Evolutionary conservation across 192 early-diverging fungal species (phyloP).

Genomic region (Coemansia sp.): DNA sequence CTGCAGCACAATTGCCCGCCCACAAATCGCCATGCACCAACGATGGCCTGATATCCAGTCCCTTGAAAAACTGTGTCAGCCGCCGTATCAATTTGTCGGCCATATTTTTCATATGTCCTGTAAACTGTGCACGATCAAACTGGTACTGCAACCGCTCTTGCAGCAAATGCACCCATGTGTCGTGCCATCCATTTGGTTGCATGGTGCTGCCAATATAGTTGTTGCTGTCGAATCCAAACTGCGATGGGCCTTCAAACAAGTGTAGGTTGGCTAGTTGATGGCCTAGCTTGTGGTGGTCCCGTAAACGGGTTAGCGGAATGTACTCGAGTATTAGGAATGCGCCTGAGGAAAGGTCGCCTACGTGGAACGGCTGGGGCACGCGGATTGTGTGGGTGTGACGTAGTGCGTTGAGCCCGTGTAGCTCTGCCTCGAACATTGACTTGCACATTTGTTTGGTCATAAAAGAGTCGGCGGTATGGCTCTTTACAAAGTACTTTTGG

Average conservation of each 20-base stretch:
- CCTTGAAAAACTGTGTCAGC: conserved; percentile 25
- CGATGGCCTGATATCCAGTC: conserved; percentile 20
- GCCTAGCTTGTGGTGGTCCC: conserved; percentile 22
- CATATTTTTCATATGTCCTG: not conserved
- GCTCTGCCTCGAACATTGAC: conserved; percentile 26
- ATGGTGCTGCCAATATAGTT: conserved; percentile 38
- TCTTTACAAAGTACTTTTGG: conserved; percentile 34
- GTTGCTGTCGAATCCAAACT: conserved; percentile 32
- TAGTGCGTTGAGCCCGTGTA: conserved; percentile 23
- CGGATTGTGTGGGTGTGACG: conserved; percentile 13
- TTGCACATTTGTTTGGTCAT: conserved; percentile 1
- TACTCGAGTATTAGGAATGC: conserved; percentile 27
- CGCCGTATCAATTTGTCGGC: conserved; percentile 15
- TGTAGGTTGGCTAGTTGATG: conserved; percentile 25
- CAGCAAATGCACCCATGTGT: conserved; percentile 31
- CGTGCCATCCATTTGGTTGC: conserved; percentile 32
- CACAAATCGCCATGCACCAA: conserved; percentile 42
- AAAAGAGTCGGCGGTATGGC: not conserved
- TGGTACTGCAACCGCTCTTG: conserved; percentile 26
- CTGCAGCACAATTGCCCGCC: conserved; percentile 26
- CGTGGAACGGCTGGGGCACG: conserved; percentile 18
- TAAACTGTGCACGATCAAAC: conserved; percentile 19
- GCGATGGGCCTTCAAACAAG: conserved; percentile 9
- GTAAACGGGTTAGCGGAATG: conserved; percentile 13
- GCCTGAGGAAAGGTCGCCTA: conserved; percentile 16